A percentile compares a stretch with the other conserved stretches of the same genome.
These are phyloP conservation scores for Phialocephala subalpina DNA, from an alignment of 2,329 filamentous ascomycete genomes.

Conservation along the genomic window DNA sequence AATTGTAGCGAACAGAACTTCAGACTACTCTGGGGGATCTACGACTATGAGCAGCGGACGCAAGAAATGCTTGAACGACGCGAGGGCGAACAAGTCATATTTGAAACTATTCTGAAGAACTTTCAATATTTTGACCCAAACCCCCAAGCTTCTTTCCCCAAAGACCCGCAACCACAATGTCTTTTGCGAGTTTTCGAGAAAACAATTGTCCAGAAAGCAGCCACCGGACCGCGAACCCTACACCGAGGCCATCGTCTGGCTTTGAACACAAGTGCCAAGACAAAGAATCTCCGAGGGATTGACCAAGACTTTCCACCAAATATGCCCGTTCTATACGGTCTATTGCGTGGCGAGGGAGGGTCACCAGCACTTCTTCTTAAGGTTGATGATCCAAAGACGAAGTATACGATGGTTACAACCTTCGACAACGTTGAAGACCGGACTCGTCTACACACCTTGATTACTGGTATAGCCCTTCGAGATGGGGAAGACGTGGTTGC, in stretches of 20 bases:
- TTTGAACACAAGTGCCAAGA: constrained; percentile 78
- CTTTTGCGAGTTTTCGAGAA: constrained; percentile 80
- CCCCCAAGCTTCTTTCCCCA: constrained; percentile 76
- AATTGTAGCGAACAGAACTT: constrained; percentile 81
- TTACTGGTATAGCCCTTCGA: constrained; percentile 76
- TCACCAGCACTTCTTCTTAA: constrained; percentile 72
- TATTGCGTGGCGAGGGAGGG: constrained; percentile 75
- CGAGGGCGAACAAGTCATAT: constrained; percentile 74
- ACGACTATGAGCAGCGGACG: constrained; percentile 83
- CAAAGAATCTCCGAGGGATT: constrained; percentile 79
- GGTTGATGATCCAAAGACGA: constrained; percentile 52
- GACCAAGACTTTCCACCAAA: constrained; percentile 73
- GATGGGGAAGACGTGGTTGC: constrained; percentile 74
- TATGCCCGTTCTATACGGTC: constrained; percentile 78
- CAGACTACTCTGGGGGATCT: constrained; percentile 80
- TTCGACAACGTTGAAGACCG: constrained; percentile 80
- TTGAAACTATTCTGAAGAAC: constrained; percentile 72
- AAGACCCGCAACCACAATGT: constrained; percentile 75
- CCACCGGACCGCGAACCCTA: constrained; percentile 73
- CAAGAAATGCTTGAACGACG: constrained; percentile 74
- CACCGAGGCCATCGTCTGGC: constrained; percentile 84
- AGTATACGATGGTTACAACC: constrained; percentile 76
- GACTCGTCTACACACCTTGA: constrained; percentile 72
- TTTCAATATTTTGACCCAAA: constrained; percentile 85
- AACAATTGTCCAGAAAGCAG: constrained; percentile 71